Evolutionary conservation across 2,329 filamentous ascomycete genomes (phyloP).

Genomic region (Ascochyta clinopodiicola): DNA sequence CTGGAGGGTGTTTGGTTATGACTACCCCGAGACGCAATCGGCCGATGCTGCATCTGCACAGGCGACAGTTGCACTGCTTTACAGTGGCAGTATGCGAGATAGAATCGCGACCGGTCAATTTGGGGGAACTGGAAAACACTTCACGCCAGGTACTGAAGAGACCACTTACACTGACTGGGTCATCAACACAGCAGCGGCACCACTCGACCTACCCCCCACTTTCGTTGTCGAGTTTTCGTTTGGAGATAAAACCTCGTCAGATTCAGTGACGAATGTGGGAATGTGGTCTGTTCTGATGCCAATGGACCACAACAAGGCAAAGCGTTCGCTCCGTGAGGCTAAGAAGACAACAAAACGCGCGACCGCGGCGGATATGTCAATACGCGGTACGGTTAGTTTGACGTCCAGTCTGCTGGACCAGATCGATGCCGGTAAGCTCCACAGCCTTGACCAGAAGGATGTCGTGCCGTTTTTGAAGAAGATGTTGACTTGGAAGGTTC

Average conservation of each 20-base stretch:
- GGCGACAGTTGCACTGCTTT: constrained; percentile 29
- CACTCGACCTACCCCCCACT: constrained; percentile 17
- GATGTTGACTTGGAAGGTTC: constrained; percentile 39
- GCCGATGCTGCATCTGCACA: constrained; percentile 25
- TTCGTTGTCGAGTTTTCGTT: constrained; percentile 36
- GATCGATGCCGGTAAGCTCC: constrained; percentile 25
- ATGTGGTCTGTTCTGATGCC: constrained; percentile 37
- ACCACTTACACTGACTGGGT: constrained; percentile 36
- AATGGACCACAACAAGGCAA: constrained; percentile 2
- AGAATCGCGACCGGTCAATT: background rate
- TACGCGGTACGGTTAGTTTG: constrained; percentile 30
- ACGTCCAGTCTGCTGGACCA: constrained; percentile 36
- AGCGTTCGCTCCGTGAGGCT: constrained; percentile 55
- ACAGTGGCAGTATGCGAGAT: constrained; percentile 24
- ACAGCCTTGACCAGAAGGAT: constrained; percentile 24
- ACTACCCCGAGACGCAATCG: constrained; percentile 45
- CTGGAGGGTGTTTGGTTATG: constrained; percentile 39
- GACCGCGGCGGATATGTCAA: constrained; percentile 10
- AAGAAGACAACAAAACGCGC: constrained; percentile 54
- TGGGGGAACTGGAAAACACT: background rate
- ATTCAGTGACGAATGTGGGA: constrained; percentile 27
- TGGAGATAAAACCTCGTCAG: constrained; percentile 23
- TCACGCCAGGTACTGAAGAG: background rate
- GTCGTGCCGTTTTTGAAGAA: constrained; percentile 38
- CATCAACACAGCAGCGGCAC: constrained; percentile 22